Evolutionary conservation across 441 rosid genomes (phyloP), one percentile per base, ranked within the genome.

Genomic region (Dalechampia spathulata): DNA sequence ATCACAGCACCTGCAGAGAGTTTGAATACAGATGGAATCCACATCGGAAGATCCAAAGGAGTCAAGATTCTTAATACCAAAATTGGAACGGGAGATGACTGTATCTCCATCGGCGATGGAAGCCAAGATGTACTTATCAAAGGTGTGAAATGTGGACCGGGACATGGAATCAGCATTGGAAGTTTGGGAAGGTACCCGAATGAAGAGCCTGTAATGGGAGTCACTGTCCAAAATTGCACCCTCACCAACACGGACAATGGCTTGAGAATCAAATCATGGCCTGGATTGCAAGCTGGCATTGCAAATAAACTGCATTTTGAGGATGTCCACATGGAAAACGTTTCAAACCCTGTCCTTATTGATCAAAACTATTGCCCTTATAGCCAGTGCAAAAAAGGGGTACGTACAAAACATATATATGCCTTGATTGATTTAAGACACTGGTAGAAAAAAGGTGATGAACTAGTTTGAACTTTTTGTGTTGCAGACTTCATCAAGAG

Each of bases 21-120:
- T 45, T 50, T 60, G 32, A 83, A 78, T 69, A 83, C 82, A 0
- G 82, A 80, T n/a, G 86, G 84, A 11, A 80, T 80, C 54, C 84
- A 83, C 37, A 25, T 80, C 0, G 86, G 74, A 2, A 39, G 68
- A 62, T 63, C 80, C 1, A 55, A 36, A 1, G 63, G 62, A 1
- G 43, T 83, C 40, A 72, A 27, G 10, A 66, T 82, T 25, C 32
- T 34, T 0, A 52, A 67, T 16, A 8, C 75, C 0, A 30, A 14
- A 0, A 50, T 61, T 15, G 43, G 4, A 3, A 69, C 74, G 0
- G 77, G 72, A 0, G 78, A 69, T 10, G 78, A 73, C 40, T 73
- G 74, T 14, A 23, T 73, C 49, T 73, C 74, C 7, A 6, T 73
- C 1, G 78, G 78, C 7, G 65, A 61, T 21, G 58, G 65, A 12